A percentile compares a stretch with the other conserved stretches of the same genome.
Evolutionary conservation across 805 yeast species (phyloP).

Genomic region (Hanseniaspora occidentalis): DNA sequence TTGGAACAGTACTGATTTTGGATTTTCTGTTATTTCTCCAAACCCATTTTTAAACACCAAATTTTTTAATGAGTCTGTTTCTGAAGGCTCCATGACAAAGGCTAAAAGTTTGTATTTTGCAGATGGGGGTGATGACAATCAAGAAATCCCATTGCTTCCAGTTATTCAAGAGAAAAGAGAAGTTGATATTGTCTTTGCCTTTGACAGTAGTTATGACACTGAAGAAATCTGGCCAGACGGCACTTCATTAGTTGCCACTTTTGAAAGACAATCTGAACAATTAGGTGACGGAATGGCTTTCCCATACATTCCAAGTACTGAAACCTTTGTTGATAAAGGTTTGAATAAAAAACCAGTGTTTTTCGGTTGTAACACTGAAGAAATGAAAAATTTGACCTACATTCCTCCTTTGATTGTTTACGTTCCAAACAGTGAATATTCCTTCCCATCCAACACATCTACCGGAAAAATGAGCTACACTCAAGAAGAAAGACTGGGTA

Average conservation of each 20-base stretch:
- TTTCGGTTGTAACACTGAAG: constrained; percentile 68
- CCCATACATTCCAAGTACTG: constrained; percentile 68
- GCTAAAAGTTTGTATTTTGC: constrained; percentile 38
- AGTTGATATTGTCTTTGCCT: constrained; percentile 52
- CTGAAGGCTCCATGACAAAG: constrained; percentile 27
- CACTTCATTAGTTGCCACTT: constrained; percentile 41
- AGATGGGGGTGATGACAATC: constrained; percentile 63
- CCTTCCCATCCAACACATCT: constrained; percentile 57
- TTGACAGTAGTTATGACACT: constrained; percentile 57
- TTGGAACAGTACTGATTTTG: constrained; percentile 13
- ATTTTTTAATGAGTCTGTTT: constrained; percentile 25
- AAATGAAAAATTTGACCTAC: constrained; percentile 41
- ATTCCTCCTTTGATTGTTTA: constrained; percentile 71
- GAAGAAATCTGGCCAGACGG: constrained; percentile 55
- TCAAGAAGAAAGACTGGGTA: constrained; percentile 39
- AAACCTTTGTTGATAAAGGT: constrained; percentile 45
- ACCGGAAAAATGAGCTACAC: constrained; percentile 55
- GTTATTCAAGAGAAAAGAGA: constrained; percentile 45
- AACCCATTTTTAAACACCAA: constrained; percentile 51
- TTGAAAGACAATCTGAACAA: constrained; percentile 44
- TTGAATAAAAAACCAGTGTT: constrained; percentile 62
- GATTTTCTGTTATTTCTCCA: constrained; percentile 42
- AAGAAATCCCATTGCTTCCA: constrained; percentile 54
- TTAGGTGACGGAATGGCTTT: constrained; percentile 47
- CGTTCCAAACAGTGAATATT: constrained; percentile 59